Evolutionary conservation across 2,329 filamentous ascomycete species (phyloP), one percentile per base, ranked within the genome.

Genomic region (Neoascochyta sp.): DNA sequence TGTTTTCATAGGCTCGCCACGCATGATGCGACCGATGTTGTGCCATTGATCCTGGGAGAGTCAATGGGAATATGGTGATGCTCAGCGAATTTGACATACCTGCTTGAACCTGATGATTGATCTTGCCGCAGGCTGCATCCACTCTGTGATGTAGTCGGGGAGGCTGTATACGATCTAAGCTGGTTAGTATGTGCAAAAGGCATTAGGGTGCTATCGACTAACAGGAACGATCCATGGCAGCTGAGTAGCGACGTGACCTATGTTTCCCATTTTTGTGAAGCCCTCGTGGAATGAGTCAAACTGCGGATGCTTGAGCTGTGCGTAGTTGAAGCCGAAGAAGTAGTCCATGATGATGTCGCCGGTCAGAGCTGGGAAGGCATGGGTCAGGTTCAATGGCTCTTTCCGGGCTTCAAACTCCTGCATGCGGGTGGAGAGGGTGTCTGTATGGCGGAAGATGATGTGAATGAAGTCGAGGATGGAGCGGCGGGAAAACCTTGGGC

Each of bases 291-390:
- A 62, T 2, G 52, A 57, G 4, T 50, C 46, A 27, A 61, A 62
- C n/a, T 55, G 43, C 1, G 57, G 52, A 16, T 57, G 36, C 36
- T 56, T 54, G 32, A 60, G 47, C 25, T 57, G 54, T 9, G 30
- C 40, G 19, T 58, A 54, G 34, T 60, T 58, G 44, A 61, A 57
- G 9, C 58, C 57, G 25, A 60, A 60, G 39, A 58, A 59, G 35
- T 69, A 70, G 29, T 66, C 57, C 36, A 66, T 67, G 40, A 72
- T 67, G 24, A 70, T 61, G 17, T 71, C 68, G 17, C 66, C 67
- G 2, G 65, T 65, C 24, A 65, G 54, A 12, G 65, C 66, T 13
- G 58, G 63, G 27, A 64, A 67, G 0, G 62, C 51, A 32, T 49
- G 33, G 9, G 41, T 45, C 16, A 61, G 32, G 27, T 57, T 59